Evolutionary conservation across 306 rosid genomes (phyloP).

Genomic region (Mimosa bimucronata): DNA sequence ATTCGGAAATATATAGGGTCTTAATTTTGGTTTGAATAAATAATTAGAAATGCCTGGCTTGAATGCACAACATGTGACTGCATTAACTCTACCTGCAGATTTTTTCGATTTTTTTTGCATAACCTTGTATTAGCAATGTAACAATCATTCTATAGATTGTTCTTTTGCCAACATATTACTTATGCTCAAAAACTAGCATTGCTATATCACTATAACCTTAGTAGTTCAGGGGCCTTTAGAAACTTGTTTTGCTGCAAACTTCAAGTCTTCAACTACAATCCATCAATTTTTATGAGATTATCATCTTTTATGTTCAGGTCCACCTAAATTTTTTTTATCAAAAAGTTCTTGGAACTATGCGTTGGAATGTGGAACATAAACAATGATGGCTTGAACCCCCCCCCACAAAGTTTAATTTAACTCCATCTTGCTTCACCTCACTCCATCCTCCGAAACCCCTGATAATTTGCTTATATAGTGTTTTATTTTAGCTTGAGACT

Average conservation of each 20-base stretch:
- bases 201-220: background rate
- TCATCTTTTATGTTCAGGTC: slow-evolving; percentile 27
- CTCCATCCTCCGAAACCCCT: background rate
- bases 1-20: background rate
- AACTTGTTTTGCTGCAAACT: slow-evolving; percentile 13
- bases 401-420: background rate
- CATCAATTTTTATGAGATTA: slow-evolving; percentile 20
- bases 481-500: background rate
- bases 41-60: slow-evolving; percentile 22
- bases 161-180: slow-evolving; percentile 21
- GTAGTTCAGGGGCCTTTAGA: background rate
- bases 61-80: slow-evolving; percentile 20
- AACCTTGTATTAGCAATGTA: background rate
- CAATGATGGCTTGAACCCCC: background rate
- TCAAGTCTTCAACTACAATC: slow-evolving; percentile 10
- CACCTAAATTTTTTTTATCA: slow-evolving; percentile 70
- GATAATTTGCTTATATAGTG: no score
- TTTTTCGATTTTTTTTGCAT: slow-evolving; percentile 6
- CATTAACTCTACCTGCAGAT: background rate
- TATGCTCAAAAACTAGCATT: background rate
- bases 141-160: slow-evolving; percentile 7
- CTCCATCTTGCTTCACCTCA: background rate
- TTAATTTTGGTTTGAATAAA: background rate
- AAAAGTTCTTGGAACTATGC: slow-evolving; percentile 87
- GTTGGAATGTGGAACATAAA: slow-evolving; percentile 47